Conservation (phyloP, 805 yeast genomes). For the Candida hispaniensis region DNA sequence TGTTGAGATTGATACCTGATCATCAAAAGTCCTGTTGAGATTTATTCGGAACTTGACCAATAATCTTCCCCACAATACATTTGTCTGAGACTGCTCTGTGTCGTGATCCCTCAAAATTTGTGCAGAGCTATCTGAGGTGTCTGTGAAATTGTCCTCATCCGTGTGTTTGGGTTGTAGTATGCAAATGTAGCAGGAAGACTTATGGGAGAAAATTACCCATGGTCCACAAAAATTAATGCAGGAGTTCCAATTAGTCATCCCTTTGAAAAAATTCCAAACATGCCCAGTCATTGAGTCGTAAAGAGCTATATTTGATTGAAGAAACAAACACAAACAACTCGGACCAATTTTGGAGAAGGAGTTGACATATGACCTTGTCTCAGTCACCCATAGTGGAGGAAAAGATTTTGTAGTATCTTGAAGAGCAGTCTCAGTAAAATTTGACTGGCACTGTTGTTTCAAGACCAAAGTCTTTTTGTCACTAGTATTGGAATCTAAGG, state of each 20-base stretch:
- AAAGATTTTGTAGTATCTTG: conserved; percentile 1
- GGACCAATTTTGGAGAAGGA: conserved; percentile 5
- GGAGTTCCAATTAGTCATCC: conserved; percentile 13
- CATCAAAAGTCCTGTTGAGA: conserved; percentile 11
- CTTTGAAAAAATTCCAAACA: conserved; percentile 14
- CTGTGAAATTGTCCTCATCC: no score
- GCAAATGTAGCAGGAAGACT: no score
- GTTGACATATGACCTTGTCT: conserved; percentile 9
- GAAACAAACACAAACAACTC: conserved; percentile 2
- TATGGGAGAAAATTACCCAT: conserved; percentile 11
- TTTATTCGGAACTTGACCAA: conserved; percentile 11
- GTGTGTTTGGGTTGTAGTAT: no score
- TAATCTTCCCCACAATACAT: conserved; percentile 4
- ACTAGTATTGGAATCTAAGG: neutral
- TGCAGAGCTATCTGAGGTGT: no score
- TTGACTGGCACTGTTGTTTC: conserved; percentile 4
- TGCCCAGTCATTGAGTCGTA: conserved; percentile 11
- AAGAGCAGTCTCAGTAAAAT: neutral
- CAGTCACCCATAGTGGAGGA: conserved; percentile 10
- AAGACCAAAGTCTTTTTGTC: conserved; percentile 4
- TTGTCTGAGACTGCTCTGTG: no score
- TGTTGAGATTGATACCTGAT: conserved; percentile 5
- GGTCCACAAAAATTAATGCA: conserved; percentile 9
- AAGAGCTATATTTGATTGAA: conserved; percentile 10
- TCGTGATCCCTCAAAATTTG: no score